phyloP scores from a whole-genome alignment of 2,329 filamentous ascomycete species.

The Diaporthe sp. region DNA sequence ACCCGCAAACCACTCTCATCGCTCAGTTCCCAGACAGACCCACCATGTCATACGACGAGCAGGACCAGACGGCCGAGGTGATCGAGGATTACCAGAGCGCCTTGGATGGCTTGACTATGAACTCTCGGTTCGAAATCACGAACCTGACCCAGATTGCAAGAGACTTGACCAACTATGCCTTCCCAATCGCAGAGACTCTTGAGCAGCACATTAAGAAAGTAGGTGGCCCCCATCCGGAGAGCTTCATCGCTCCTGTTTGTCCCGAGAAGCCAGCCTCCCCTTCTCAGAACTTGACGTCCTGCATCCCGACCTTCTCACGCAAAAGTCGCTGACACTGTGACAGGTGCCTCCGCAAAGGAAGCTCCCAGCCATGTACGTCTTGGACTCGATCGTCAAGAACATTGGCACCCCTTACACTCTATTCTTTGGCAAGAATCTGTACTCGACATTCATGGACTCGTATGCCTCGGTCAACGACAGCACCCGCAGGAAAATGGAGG shows the following conservation, averaged over 20 bases:
- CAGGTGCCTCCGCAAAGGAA: slow-evolving; percentile 92
- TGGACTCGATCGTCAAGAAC: slow-evolving; percentile 99
- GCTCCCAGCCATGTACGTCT: slow-evolving; percentile 94
- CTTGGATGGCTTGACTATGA: slow-evolving; percentile 89
- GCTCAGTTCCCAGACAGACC: slow-evolving; percentile 32
- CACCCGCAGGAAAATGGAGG: slow-evolving; percentile 92
- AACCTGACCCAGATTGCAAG: slow-evolving; percentile 97
- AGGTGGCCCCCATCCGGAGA: slow-evolving; percentile 60
- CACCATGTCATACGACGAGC: slow-evolving; percentile 65
- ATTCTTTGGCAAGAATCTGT: slow-evolving; percentile 92
- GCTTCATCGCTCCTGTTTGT: slow-evolving; percentile 33
- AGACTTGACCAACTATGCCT: slow-evolving; percentile 95
- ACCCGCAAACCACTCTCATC: not conserved
- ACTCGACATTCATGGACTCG: slow-evolving; percentile 95
- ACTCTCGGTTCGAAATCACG: slow-evolving; percentile 95
- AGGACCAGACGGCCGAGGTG: slow-evolving; percentile 80
- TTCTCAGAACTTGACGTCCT: not conserved
- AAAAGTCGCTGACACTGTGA: slow-evolving; percentile 45
- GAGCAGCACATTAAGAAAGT: slow-evolving; percentile 96
- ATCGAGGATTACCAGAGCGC: slow-evolving; percentile 96
- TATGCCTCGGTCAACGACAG: slow-evolving; percentile 89
- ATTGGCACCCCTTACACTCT: slow-evolving; percentile 97
- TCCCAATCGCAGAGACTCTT: slow-evolving; percentile 90
- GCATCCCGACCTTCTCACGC: not conserved
- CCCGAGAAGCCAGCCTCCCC: not conserved